Base-by-base conservation (phyloP, 2,329 filamentous ascomycete genomes). In the Neonectria neomacrospora region DNA sequence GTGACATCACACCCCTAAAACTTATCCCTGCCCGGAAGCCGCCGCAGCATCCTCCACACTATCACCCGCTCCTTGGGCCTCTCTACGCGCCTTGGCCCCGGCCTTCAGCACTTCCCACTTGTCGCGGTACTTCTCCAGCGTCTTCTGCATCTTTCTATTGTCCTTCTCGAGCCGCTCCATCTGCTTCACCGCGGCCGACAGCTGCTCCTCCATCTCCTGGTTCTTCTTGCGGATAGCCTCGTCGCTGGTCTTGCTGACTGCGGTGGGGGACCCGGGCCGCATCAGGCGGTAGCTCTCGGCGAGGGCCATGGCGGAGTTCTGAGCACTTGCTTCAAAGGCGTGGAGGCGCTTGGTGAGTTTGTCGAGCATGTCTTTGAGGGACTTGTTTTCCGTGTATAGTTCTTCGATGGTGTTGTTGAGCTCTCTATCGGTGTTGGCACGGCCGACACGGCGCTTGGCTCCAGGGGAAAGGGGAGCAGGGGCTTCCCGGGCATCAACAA, bases 241-340 rank as follows among this genome's bases (percentile, higher is more conserved):
- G 5, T 80, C 80, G 3, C 67, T 64, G 28, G 58, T 63, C 20
- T 71, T 72, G 51, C 61, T 55, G 44, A 68, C 52, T 42, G 82
- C 67, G 66, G 76, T 71, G 2, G 87, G 87, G 39, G 86, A 89
- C 5, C 82, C 81, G 1, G 87, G 86, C 14, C 85, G 81, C 78
- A 88, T 85, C 6, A 90, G 77, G n/a, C 88, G 82, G 75, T 89
- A 89, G 70, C 93, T 97, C 76, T 97, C 93, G 14, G 94, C 92
- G 34, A 98, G 85, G 3, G 93, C 93, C 79, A 94, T 87, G 56
- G 91, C 92, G 39, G 91, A 94, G 67, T 90, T 93, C 79, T 98
- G 96, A 0, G 94, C 93, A 71, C 93, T 94, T 41, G 93, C 90
- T 78, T 99, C 95, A 80, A 97, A 99, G 66, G 94, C 91, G 72